Percentiles rank a stretch among this genome's conserved stretches.
These are phyloP conservation scores for Starmera pachycereana DNA, from an alignment of 805 yeast genomes.

Conservation along the genomic window DNA sequence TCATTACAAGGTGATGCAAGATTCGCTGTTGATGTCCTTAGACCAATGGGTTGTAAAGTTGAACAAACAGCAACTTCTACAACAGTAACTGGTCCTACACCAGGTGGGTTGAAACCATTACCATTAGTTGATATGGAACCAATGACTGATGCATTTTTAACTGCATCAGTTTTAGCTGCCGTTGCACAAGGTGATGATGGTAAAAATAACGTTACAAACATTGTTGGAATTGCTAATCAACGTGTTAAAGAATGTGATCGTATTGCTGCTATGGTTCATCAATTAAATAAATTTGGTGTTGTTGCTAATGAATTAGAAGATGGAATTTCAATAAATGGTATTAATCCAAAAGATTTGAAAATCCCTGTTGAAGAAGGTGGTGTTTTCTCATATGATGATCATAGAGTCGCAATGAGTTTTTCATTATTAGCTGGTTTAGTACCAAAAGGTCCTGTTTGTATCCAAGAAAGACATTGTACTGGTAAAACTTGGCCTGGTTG, in stretches of 20 bases:
- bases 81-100: constrained; percentile 83
- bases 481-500: constrained; percentile 99
- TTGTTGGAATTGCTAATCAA: constrained; percentile 95
- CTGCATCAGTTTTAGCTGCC: constrained; percentile 97
- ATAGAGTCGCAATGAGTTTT: constrained; percentile 96
- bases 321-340: constrained; percentile 82
- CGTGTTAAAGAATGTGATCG: constrained; percentile 96
- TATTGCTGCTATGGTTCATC: constrained; percentile 87
- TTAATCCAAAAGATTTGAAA: constrained; percentile 37
- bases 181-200: constrained; percentile 46
- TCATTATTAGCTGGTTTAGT: constrained; percentile 76
- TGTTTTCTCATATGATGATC: constrained; percentile 82
- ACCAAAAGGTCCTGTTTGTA: constrained; percentile 41
- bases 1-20: constrained; percentile 97
- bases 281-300: constrained; percentile 87
- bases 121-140: constrained; percentile 93
- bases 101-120: constrained; percentile 59
- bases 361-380: constrained; percentile 52
- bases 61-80: constrained; percentile 77
- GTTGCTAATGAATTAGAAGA: constrained; percentile 76
- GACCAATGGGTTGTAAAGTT: constrained; percentile 92
- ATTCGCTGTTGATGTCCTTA: constrained; percentile 86
- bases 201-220: constrained; percentile 46
- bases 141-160: constrained; percentile 97
- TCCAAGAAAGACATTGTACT: constrained; percentile 84